Evolutionary conservation across 345 rosid genomes (phyloP), one percentile per base, ranked within the genome.

Genomic region (Aquilaria sinensis): DNA sequence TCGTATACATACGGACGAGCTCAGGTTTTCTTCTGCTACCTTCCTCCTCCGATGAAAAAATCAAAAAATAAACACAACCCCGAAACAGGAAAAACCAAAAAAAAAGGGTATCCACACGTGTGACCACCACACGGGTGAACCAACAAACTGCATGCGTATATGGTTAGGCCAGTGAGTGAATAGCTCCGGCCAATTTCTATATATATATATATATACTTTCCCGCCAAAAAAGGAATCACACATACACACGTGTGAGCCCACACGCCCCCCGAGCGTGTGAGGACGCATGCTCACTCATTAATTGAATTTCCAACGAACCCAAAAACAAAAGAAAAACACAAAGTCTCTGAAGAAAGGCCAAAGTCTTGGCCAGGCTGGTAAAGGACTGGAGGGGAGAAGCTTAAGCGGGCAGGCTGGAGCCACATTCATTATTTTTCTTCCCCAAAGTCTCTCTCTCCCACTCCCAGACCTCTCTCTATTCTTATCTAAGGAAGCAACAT

Each of bases 221-320:
- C 87, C 77, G 81, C 84, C 84, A 60, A 78, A 80, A 77, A 71
- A 66, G 78, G 76, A 71, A 66, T 46, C 77, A 74, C 77, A 65
- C 76, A 58, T 61, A 67, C 75, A 70, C 82, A 69, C 81, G 52
- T 64, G 78, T 63, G 72, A 51, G 65, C 61, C 76, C 68, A 74
- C 80, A 60, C 60, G 57, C 56, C 41, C 23, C 23, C 15, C 37
- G 15, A 16, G 70, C 64, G 64, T 47, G 55, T 23, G 57, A 81
- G 65, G 74, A 67, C 77, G 4, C 23, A 23, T 23, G 23, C 23
- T 23, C 23, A 23, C 23, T 23, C 23, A 23, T 23, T 23, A 1
- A 23, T 23, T 23, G 23, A 23, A 23, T 23, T 23, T 23, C 23
- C 23, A 73, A 60, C 56, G 65, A 71, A 67, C 76, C 70, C 75